Base-by-base conservation (phyloP, 768 basidiomycete genomes). In the Mrakia blollopis region DNA sequence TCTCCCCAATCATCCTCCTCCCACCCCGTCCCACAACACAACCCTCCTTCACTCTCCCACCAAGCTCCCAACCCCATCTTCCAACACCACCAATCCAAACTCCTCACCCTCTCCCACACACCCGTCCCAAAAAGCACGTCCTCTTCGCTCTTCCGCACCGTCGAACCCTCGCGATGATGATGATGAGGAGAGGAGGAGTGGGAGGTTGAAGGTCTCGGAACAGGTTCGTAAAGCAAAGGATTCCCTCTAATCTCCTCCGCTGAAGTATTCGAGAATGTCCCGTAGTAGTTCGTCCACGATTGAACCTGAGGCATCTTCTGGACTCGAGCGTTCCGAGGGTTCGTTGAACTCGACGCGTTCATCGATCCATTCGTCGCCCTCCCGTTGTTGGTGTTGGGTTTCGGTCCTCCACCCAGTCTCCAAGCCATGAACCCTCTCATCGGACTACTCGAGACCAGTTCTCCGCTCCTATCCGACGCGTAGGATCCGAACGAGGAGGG, bases 1-100 rank as follows among this genome's bases (percentile, higher is more conserved):
- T 72, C 72, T 13, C 52, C 72, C 72, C 72, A 72, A 60, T 72
- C 72, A 13, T 72, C 72, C 16, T 72, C 72, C 35, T 72, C 72
- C 72, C 52, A 61, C 18, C 54, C 52, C n/a, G n/a, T 32, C 16
- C 52, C 52, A 32, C 35, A 72, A 47, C 72, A 72, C 72, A 72
- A 13, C 28, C 50, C 37, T 6, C 35, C 65, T 6, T 68, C 65
- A 39, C 37, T 37, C 65, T 68, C 65, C 65, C 65, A 68, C 65
- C 65, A 39, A 10, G 18, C 65, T 1, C 32, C 63, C 63, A 65
- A 6, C 3, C 70, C 70, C 21, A 50, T 21, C 50, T 57, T 72
- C 52, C 60, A 61, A 8, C 35, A 18, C 72, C 72, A 72, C 35
- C 52, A 72, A 10, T 54, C 52, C 72, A 50, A 37, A 13, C 54